Percentiles rank a stretch among this genome's conserved stretches.
phyloP scores from a whole-genome alignment of 2,329 filamentous ascomycete species.

The Paecilomyces sp. region DNA sequence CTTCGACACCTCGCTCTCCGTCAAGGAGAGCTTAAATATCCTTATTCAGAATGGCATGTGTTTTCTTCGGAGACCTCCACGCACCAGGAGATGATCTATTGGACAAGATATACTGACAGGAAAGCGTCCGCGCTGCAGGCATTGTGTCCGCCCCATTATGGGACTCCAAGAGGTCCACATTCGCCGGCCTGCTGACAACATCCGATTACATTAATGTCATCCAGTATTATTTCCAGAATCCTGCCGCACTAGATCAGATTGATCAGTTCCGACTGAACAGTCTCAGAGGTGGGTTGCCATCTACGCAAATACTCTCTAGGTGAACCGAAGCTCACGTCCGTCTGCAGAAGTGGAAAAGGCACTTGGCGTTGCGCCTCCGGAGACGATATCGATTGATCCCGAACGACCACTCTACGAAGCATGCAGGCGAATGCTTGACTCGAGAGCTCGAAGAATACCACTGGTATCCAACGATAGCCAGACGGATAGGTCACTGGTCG shows the following conservation, averaged over 20 bases:
- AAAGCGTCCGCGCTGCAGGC: constrained; percentile 45
- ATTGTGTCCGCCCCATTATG: constrained; percentile 96
- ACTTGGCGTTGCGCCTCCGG: constrained; percentile 81
- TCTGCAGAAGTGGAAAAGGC: constrained; percentile 82
- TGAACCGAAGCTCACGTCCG: not conserved
- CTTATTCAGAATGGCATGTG: constrained; percentile 82
- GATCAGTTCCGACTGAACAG: constrained; percentile 92
- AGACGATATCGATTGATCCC: constrained; percentile 93
- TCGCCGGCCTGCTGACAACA: constrained; percentile 88
- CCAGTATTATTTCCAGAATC: constrained; percentile 97
- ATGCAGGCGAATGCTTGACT: constrained; percentile 87
- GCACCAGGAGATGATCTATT: not conserved
- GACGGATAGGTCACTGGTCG: constrained; percentile 83
- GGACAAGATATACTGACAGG: not conserved
- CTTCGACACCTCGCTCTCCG: constrained; percentile 87
- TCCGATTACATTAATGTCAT: constrained; percentile 99
- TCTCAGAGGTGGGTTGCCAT: constrained; percentile 63
- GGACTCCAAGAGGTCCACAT: constrained; percentile 89
- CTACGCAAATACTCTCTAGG: not conserved
- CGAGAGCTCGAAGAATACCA: constrained; percentile 85
- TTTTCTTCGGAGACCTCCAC: not conserved
- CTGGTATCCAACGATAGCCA: constrained; percentile 92
- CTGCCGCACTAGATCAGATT: constrained; percentile 78
- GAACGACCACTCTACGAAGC: constrained; percentile 89
- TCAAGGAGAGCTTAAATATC: constrained; percentile 95